phyloP scores from a whole-genome alignment of 129 eudicot species.

The Flaveria sonorensis region DNA sequence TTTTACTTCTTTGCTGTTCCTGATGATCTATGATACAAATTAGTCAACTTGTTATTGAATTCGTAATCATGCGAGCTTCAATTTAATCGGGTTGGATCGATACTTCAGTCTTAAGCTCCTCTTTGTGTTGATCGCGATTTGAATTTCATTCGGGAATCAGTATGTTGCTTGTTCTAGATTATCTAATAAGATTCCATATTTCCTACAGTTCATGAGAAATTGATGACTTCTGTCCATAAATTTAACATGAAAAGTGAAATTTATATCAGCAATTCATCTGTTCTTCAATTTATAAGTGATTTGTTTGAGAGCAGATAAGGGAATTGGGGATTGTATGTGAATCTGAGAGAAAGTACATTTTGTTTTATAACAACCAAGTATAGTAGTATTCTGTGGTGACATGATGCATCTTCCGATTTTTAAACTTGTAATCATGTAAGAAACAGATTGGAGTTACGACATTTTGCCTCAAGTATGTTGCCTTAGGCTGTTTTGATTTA shows the following conservation, averaged over 20 bases:
- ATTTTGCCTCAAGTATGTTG: neutral
- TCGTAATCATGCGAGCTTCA: neutral
- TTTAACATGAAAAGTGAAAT: neutral
- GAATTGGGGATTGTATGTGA: neutral
- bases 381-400: neutral
- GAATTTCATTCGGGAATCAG: neutral
- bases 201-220: neutral
- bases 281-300: neutral
- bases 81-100: neutral
- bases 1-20: neutral
- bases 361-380: neutral
- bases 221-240: neutral
- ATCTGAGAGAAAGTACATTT: no score
- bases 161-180: slow-evolving; percentile 17
- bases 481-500: neutral
- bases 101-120: neutral
- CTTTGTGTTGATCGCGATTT: slow-evolving; percentile 1
- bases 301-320: neutral
- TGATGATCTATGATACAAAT: neutral
- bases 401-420: neutral
- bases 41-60: neutral
- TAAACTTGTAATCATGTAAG: neutral
- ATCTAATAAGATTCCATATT: slow-evolving; percentile 6
- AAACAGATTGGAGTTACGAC: neutral
- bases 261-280: neutral